Base-by-base conservation (phyloP, 2,329 filamentous ascomycete genomes). In the Trichoderma brevicompactum region DNA sequence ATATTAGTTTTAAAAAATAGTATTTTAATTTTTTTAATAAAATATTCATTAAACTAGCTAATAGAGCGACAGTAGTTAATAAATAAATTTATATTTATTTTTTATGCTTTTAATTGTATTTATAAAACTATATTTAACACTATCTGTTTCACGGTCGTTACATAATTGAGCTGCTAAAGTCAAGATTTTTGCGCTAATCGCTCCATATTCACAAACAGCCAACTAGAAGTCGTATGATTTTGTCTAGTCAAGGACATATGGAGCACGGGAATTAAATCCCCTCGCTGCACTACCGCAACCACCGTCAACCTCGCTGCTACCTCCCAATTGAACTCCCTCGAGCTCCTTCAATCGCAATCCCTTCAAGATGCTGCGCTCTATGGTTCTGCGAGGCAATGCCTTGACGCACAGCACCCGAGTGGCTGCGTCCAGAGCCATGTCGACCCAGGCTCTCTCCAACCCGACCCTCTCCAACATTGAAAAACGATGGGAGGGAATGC, bases 401-500 rank as follows among this genome's bases (percentile, higher is more conserved):
- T 73, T 79, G 74, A 78, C 76, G 76, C 77, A 77, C 77, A 78
- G 77, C 78, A 66, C 65, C 66, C 79, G 80, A 73, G 74, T 77
- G 71, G 78, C 81, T 74, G 79, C 80, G 74, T 78, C 80, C 69
- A 80, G 81, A 72, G 82, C 82, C 76, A 82, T 87, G 74, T 87
- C 90, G 74, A 91, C 91, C 73, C 93, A 97, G 80, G 94, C 94
- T 78, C 96, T 99, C 82, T 96, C 94, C 77, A 98, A 97, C 85
- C 95, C 96, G 73, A 97, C 92, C 66, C 88, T 99, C 76, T 92
- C 92, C 81, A 93, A 96, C 83, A 98, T 99, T 77, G 95, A 99
- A 89, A 97, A 97, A 90, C 87, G 95, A 85, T 99, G 95, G 95
- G 95, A 99, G 85, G 87, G 85, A 70, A 94, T 98, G 92, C 94